Base-by-base conservation (phyloP, 1,139 yeast species). In the Debaryomycetaceae sp. region DNA sequence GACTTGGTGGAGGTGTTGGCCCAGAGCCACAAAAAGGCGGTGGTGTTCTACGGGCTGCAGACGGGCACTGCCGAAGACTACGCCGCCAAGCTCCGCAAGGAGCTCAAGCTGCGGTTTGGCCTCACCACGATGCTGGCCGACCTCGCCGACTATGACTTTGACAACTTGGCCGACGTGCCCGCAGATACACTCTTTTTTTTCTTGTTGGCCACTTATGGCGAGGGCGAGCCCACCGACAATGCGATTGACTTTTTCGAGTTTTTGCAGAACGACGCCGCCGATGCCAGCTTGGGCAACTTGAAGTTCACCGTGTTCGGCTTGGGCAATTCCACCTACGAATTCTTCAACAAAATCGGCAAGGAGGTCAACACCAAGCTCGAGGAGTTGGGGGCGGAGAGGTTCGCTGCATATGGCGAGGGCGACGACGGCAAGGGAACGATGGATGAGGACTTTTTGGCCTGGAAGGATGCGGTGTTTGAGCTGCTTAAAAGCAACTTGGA, bases 21-120 rank as follows among this genome's bases (percentile, higher is more conserved):
- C 34, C 64, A 66, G 28, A 79, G 80, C 47, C 68, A 74, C 40
- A 89, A 91, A 58, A 81, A 83, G 45, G 81, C 84, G 30, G 65
- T 83, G 25, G 79, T 91, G n/a, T 74, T 91, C 43, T 93, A 73
- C 53, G 97, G 96, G 4, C 89, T 98, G 4, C 99, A 91, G 61
- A 93, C 99, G 9, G 99, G 99, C 43, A 91, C 99, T n/a, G 95
- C 98, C 29, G 98, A 91, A 60, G 98, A 91, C 54, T 91, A 88
- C 48, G 95, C 96, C 14, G 75, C 83, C 45, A 84, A 93, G 54
- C 78, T 88, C 45, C 77, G 95, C 29, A 88, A 88, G 55, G 98
- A 91, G 55, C 77, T 91, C 46, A 75, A 80, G 44, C 70, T 95
- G 17, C 74, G 83, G 53, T 89, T 83, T 53, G 89, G 89, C 27